Base-by-base conservation (phyloP, 2,329 filamentous ascomycete species). In the Dothistroma septosporum region DNA sequence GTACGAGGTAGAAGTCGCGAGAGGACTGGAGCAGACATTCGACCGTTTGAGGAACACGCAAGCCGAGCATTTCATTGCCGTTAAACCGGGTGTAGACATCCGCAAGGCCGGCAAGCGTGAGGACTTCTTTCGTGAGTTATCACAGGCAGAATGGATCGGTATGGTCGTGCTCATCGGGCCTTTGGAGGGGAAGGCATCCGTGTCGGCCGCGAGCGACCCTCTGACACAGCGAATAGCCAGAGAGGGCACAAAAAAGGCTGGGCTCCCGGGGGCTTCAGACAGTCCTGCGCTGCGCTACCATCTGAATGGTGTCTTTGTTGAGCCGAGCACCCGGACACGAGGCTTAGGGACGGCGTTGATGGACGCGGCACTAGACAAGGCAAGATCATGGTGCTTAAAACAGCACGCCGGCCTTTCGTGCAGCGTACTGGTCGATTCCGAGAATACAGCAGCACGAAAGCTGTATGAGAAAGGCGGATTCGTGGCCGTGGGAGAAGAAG, bases 381-480 rank as follows among this genome's bases (percentile, higher is more conserved):
- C 63, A 19, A 55, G 49, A 12, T 16, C 28, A 4, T 22, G 62
- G 19, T 63, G 61, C 2, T 31, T 35, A 8, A 31, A 56, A 14
- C 52, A 44, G 5, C 59, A 55, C 4, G 37, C n/a, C 19, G 28
- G 19, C 14, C 53, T 57, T 10, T 56, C 56, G 1, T 65, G 67
- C 35, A 67, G 64, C 5, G 59, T 72, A 11, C 57, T 69, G 7
- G 69, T 71, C 31, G 66, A 70, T 28, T 61, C 63, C 2, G 59
- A 68, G n/a, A 75, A 74, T 56, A 32, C 53, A 9, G 50, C 64
- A 1, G 74, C 71, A 4, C 48, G 58, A 19, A 53, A 21, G 9
- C 53, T 73, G 47, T 75, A 74, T 52, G 58, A 69, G 53, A 68
- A 56, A 31, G 58, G 63, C 28, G 72, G 72, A 4, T 75, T 75